Evolutionary conservation across 805 yeast genomes (phyloP).

Genomic region (Monosporozyma solicola): DNA sequence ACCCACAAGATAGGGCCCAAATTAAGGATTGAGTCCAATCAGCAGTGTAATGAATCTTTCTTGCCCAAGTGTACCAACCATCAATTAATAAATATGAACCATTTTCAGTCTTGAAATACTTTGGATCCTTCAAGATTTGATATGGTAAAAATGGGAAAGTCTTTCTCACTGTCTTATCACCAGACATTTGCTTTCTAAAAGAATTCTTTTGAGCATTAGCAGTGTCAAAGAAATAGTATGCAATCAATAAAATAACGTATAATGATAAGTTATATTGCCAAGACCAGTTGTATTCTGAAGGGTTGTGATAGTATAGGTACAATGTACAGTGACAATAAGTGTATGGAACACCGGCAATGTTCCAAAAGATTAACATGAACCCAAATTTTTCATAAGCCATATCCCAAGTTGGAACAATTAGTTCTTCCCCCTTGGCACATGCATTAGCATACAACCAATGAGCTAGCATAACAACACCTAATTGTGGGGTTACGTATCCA

Average conservation of each 20-base stretch:
- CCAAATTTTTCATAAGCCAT: constrained; percentile 99
- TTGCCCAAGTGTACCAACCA: constrained; percentile 91
- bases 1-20: constrained; percentile 91
- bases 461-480: constrained; percentile 63
- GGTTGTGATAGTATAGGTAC: constrained; percentile 74
- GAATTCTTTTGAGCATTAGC: constrained; percentile 91
- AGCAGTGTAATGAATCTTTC: constrained; percentile 92
- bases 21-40: constrained; percentile 81
- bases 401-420: constrained; percentile 97
- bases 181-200: constrained; percentile 76
- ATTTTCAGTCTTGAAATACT: constrained; percentile 71
- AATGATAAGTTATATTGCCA: constrained; percentile 48
- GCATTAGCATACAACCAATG: constrained; percentile 96
- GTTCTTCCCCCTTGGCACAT: constrained; percentile 94
- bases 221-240: constrained; percentile 91
- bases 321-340: constrained; percentile 93
- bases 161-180: constrained; percentile 67
- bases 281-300: constrained; percentile 73
- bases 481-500: constrained; percentile 74
- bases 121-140: constrained; percentile 74
- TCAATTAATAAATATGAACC: constrained; percentile 82
- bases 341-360: constrained; percentile 97
- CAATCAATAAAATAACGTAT: constrained; percentile 47
- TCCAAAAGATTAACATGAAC: constrained; percentile 98
- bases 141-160: constrained; percentile 91